These are phyloP conservation scores for Jacaranda copaia DNA, from an alignment of 257 asterid species.

Conservation along the genomic window DNA sequence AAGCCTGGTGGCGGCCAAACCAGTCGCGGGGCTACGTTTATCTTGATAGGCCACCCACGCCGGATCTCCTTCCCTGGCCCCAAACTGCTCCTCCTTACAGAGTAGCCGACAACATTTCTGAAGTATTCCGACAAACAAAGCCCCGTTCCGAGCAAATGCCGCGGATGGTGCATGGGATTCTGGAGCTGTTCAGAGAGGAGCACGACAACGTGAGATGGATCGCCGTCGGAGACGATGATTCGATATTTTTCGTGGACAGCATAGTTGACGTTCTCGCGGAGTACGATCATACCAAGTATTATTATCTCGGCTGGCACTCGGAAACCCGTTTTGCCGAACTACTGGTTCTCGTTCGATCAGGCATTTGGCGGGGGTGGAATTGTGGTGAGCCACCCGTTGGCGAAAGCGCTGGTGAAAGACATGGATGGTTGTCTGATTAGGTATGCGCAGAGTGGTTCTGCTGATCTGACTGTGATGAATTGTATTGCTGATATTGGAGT, in stretches of 20 bases:
- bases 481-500: slow-evolving; percentile 73
- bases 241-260: slow-evolving; percentile 60
- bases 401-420: slow-evolving; percentile 52
- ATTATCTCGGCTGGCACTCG: slow-evolving; percentile 67
- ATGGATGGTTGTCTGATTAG: slow-evolving; percentile 60
- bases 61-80: slow-evolving; percentile 65
- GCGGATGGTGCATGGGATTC: slow-evolving; percentile 61
- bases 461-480: slow-evolving; percentile 58
- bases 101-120: slow-evolving; percentile 48
- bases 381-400: slow-evolving; percentile 63
- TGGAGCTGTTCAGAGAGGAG: slow-evolving; percentile 54
- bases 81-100: slow-evolving; percentile 57
- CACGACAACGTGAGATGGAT: slow-evolving; percentile 57
- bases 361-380: slow-evolving; percentile 79
- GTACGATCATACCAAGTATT: slow-evolving; percentile 58
- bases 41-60: slow-evolving; percentile 56
- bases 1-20: slow-evolving; percentile 75
- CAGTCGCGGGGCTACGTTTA: slow-evolving; percentile 56
- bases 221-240: slow-evolving; percentile 73
- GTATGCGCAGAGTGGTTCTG: slow-evolving; percentile 48
- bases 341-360: slow-evolving; percentile 61
- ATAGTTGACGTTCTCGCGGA: slow-evolving; percentile 53
- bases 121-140: slow-evolving; percentile 34
- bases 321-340: slow-evolving; percentile 59
- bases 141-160: slow-evolving; percentile 56